A percentile compares a stretch with the other conserved stretches of the same genome.
These are phyloP conservation scores for Pestalotiopsis sp. DNA, from an alignment of 2,329 filamentous ascomycete genomes.

Conservation along the genomic window DNA sequence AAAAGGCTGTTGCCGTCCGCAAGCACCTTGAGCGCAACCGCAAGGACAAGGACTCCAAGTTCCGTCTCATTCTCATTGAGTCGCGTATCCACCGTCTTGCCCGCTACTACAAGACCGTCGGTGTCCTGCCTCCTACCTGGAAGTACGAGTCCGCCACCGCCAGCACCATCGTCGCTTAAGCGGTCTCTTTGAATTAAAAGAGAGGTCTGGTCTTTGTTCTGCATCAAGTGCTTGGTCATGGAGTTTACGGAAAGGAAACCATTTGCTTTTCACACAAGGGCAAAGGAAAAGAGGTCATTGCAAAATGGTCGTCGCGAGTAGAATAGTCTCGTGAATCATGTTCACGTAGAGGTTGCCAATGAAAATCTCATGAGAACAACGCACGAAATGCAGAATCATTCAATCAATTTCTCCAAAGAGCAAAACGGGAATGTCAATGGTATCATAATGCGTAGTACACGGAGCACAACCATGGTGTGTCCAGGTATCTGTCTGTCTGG, in stretches of 20 bases:
- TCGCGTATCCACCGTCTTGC: conserved; percentile 99
- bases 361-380: conserved; percentile 11
- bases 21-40: conserved; percentile 99
- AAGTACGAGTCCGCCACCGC: conserved; percentile 98
- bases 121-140: conserved; percentile 87
- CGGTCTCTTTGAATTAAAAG: conserved; percentile 25
- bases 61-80: conserved; percentile 99
- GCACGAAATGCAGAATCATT: conserved; percentile 7
- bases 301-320: conserved; percentile 10
- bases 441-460: conserved; percentile 4
- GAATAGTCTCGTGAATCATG: conserved; percentile 12
- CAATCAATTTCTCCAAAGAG: not conserved
- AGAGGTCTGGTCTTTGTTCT: conserved; percentile 20
- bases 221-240: conserved; percentile 30
- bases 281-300: conserved; percentile 19
- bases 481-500: not conserved
- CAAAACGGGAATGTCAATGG: conserved; percentile 13
- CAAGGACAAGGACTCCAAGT: conserved; percentile 99
- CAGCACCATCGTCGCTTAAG: conserved; percentile 90
- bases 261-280: conserved; percentile 26
- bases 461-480: not conserved
- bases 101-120: conserved; percentile 98
- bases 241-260: conserved; percentile 33
- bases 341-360: conserved; percentile 17
- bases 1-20: conserved; percentile 93